Evolutionary conservation across 176 grass and related monocot species (phyloP), one percentile per base, ranked within the genome.

Genomic region (Hordeum marinum): DNA sequence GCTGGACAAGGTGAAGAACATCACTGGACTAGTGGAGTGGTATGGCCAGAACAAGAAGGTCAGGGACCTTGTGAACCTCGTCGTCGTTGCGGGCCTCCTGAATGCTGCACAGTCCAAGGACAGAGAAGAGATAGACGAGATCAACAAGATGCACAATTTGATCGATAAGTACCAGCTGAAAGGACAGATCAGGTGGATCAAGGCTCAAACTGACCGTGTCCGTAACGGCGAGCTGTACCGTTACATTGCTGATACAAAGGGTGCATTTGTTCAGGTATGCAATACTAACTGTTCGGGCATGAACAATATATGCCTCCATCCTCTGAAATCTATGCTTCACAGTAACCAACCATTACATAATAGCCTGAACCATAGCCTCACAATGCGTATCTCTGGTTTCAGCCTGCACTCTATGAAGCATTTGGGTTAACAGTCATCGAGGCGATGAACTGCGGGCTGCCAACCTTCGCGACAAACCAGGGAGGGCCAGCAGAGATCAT

Each of bases 321-420:
- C 66, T 52, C 11, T 62, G 65, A 48, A 81, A 6, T 41, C 14
- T 41, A 79, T 10, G n/a, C 13, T 79, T 64, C 34, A 21, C 9
- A 31, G 15, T 20, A 39, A 79, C 36, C 36, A 34, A 3, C 45
- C 4, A 9, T 40, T 40, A 40, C 39, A 40, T 40, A 40, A 45
- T 12, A 45, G 11, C 42, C 42, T 45, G 42, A 45, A 45, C 0
- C 50, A 63, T 21, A 63, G n/a, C n/a, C n/a, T n/a, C n/a, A n/a
- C n/a, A n/a, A 24, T 69, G 61, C 62, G 34, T 79, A 45, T 89
- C 15, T 42, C 37, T 29, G 60, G 57, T 85, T 88, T 78, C 88
- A 99, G 96, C 96, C 96, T 86, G 96, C 96, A 61, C 72, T 96
- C 21, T 99, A 99, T 20, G 96, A 99, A 86, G 96, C 96, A 72